phyloP scores from a whole-genome alignment of 1,139 yeast genomes.

The Taphrina communis region DNA sequence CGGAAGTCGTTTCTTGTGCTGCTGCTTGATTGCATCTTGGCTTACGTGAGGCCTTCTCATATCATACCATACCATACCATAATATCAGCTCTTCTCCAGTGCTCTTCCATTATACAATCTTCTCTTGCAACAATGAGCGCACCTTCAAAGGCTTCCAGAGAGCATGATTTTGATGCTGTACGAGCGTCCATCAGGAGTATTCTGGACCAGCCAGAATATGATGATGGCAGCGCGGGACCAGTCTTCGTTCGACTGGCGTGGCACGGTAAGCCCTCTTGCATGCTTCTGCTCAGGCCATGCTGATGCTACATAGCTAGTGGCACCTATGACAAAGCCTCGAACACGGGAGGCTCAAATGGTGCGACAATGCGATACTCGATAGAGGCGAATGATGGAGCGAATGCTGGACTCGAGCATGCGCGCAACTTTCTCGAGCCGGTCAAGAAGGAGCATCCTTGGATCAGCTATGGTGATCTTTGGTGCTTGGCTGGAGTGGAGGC shows the following conservation, averaged over 20 bases:
- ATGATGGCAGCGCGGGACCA: constrained; percentile 74
- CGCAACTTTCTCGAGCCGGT: constrained; percentile 70
- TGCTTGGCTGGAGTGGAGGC: constrained; percentile 87
- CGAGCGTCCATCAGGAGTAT: constrained; percentile 80
- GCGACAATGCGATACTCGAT: constrained; percentile 70
- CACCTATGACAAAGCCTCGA: constrained; percentile 64
- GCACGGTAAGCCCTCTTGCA: constrained; percentile 58
- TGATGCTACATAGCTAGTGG: constrained; percentile 53
- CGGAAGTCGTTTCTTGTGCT: neutral
- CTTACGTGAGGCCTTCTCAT: neutral
- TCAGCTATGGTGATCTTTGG: constrained; percentile 85
- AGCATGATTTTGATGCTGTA: constrained; percentile 53
- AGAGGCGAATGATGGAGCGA: constrained; percentile 54
- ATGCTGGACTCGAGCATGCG: constrained; percentile 71
- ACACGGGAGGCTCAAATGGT: constrained; percentile 78
- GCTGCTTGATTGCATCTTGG: neutral
- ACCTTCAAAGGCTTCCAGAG: constrained; percentile 32
- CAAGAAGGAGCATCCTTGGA: constrained; percentile 69
- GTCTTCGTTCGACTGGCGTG: constrained; percentile 73
- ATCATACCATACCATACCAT: too few relatives aligned
- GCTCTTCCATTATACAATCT: neutral
- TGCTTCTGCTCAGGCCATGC: neutral
- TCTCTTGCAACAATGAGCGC: constrained; percentile 6
- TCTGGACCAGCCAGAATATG: constrained; percentile 73
- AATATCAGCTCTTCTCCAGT: too few relatives aligned